Percentiles rank a stretch among this genome's conserved stretches.
phyloP scores from a whole-genome alignment of 495 filamentous ascomycete genomes.

The Polyplosphaeria fusca region DNA sequence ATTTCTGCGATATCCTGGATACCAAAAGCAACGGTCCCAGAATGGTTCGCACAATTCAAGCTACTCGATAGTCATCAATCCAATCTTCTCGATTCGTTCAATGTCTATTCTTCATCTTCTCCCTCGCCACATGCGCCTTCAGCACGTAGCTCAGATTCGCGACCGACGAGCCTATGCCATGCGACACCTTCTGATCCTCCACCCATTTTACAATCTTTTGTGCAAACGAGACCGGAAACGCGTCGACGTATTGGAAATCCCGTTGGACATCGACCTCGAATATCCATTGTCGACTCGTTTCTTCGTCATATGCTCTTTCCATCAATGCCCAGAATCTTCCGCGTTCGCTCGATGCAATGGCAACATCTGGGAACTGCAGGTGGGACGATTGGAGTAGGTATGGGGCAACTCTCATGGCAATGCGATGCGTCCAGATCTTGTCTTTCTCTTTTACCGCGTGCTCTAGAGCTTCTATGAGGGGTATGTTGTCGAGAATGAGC shows the following conservation, averaged over 20 bases:
- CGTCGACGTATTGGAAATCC: not conserved
- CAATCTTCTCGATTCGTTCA: no score
- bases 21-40: no score
- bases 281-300: not conserved
- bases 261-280: not conserved
- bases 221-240: not conserved
- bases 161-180: not conserved
- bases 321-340: not conserved
- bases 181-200: not conserved
- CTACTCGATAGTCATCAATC: no score
- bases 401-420: not conserved
- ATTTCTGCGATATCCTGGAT: no score
- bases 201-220: not conserved
- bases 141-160: not conserved
- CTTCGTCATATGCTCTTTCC: not conserved
- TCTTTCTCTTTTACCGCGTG: not conserved
- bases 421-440: not conserved
- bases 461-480: not conserved
- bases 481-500: not conserved
- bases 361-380: not conserved
- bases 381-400: not conserved
- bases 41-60: no score
- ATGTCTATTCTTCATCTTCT: not conserved
- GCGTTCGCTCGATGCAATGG: not conserved
- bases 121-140: not conserved